Percentiles rank a stretch among this genome's conserved stretches.
Evolutionary conservation across 108 stramenopile genomes (phyloP).

Genomic region (Mediolabrus comicus): DNA sequence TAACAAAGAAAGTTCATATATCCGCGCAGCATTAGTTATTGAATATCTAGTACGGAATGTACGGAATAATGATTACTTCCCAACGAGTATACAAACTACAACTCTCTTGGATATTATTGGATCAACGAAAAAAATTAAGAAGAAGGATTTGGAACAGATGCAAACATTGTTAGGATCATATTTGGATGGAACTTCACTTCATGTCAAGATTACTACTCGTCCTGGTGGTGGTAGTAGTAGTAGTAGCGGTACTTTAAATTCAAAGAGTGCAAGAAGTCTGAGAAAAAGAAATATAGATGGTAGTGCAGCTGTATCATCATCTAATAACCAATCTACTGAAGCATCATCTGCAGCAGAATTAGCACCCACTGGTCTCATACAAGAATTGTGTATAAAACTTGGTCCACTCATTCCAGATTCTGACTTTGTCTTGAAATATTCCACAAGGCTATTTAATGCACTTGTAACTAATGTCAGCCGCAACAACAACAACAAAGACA

Average conservation of each 20-base stretch:
- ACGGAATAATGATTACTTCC: conserved; percentile 5
- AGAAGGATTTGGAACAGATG: conserved; percentile 28
- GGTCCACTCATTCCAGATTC: conserved; percentile 36
- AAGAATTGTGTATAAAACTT: conserved; percentile 37
- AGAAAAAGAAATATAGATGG: not conserved
- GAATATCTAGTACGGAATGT: conserved; percentile 30
- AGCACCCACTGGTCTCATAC: conserved; percentile 19
- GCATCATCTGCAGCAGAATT: not conserved
- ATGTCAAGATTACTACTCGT: not conserved
- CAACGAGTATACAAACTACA: conserved; percentile 5
- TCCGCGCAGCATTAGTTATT: conserved; percentile 25
- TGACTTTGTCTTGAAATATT: conserved; percentile 19
- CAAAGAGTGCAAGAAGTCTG: not conserved
- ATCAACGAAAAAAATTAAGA: not conserved
- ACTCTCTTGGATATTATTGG: not conserved
- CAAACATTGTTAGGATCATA: conserved; percentile 22
- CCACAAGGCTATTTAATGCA: conserved; percentile 12
- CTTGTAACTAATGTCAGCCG: not conserved
- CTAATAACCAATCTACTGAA: not conserved
- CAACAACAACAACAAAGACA: not conserved
- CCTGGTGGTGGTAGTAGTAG: not conserved
- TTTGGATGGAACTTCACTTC: conserved; percentile 8
- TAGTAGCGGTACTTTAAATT: not conserved
- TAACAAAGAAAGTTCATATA: conserved; percentile 2
- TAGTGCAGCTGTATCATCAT: not conserved